Evolutionary conservation across 176 grass and related monocot genomes (phyloP).

Genomic region (Ampelocalamus luodianensis): DNA sequence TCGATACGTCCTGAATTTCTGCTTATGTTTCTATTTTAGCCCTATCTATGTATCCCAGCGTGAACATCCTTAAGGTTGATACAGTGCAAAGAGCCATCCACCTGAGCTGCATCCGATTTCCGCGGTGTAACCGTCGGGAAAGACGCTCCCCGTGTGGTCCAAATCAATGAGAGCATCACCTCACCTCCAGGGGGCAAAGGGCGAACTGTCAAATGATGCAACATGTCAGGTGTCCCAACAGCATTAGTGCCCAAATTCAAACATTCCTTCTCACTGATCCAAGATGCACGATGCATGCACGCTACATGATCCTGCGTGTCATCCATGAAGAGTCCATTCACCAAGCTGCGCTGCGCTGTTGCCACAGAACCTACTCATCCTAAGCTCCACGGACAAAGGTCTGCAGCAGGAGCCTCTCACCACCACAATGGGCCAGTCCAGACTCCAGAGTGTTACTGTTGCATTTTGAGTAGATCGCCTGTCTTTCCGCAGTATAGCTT

Average conservation of each 20-base stretch:
- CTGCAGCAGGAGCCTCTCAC: not conserved
- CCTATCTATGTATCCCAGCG: not conserved
- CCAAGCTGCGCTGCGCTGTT: not conserved
- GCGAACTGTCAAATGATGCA: conserved; percentile 17
- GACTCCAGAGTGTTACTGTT: not conserved
- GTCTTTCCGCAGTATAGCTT: no score
- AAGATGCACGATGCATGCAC: not conserved
- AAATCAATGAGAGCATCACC: not conserved
- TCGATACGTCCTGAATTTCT: not conserved
- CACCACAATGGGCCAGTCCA: not conserved
- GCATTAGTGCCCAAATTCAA: not conserved
- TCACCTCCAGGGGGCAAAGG: not conserved
- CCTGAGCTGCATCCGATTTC: conserved; percentile 12
- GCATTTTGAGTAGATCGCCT: not conserved
- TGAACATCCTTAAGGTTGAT: not conserved
- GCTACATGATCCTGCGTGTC: not conserved
- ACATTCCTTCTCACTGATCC: conserved; percentile 53
- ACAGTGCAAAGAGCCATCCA: not conserved
- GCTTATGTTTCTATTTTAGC: not conserved
- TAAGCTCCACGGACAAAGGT: not conserved
- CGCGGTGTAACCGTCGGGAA: conserved; percentile 2
- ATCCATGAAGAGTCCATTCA: not conserved
- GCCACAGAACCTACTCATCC: not conserved
- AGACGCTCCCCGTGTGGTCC: conserved; percentile 13
- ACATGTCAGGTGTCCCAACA: conserved; percentile 32